Conservation (phyloP, 2,329 filamentous ascomycete species). For the Neonectria faginata region DNA sequence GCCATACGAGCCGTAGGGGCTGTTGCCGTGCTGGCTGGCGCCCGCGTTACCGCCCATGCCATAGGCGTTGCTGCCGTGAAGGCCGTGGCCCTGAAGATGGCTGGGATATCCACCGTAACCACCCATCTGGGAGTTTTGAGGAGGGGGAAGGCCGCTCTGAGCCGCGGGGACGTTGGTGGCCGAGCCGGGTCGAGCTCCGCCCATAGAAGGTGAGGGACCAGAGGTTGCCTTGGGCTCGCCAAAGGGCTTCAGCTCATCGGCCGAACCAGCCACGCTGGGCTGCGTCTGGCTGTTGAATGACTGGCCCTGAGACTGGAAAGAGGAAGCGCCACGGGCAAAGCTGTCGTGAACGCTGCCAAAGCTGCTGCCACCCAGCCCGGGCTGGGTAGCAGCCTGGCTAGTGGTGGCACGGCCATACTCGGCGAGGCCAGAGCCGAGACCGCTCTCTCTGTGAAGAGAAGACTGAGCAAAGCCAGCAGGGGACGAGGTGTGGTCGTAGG, state of each 20-base stretch:
- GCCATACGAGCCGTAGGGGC: slow-evolving; percentile 66
- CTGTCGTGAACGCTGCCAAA: slow-evolving; percentile 67
- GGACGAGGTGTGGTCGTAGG: slow-evolving; percentile 67
- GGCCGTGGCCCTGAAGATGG: slow-evolving; percentile 64
- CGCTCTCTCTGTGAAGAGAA: slow-evolving; percentile 64
- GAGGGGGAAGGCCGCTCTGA: slow-evolving; percentile 67
- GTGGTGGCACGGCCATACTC: slow-evolving; percentile 66
- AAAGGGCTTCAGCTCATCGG: slow-evolving; percentile 70
- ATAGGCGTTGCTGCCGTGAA: slow-evolving; percentile 67
- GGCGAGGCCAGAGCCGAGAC: slow-evolving; percentile 62
- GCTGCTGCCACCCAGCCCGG: slow-evolving; percentile 61
- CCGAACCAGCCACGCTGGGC: slow-evolving; percentile 54
- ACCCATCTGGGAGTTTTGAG: slow-evolving; percentile 67
- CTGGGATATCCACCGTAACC: slow-evolving; percentile 68
- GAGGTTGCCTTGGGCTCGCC: slow-evolving; percentile 65
- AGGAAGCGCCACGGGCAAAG: slow-evolving; percentile 64
- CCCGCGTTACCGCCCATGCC: slow-evolving; percentile 64
- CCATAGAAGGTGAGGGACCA: slow-evolving; percentile 68
- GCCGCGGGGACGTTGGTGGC: slow-evolving; percentile 64
- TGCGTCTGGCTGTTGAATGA: slow-evolving; percentile 65
- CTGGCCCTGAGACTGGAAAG: slow-evolving; percentile 68
- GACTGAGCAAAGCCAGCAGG: slow-evolving; percentile 68
- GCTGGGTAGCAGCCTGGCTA: slow-evolving; percentile 62
- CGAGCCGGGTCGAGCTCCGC: slow-evolving; percentile 68
- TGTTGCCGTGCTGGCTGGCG: slow-evolving; percentile 65